Base-by-base conservation (phyloP, 1,139 yeast species). In the Zygosaccharomyces sapae region DNA sequence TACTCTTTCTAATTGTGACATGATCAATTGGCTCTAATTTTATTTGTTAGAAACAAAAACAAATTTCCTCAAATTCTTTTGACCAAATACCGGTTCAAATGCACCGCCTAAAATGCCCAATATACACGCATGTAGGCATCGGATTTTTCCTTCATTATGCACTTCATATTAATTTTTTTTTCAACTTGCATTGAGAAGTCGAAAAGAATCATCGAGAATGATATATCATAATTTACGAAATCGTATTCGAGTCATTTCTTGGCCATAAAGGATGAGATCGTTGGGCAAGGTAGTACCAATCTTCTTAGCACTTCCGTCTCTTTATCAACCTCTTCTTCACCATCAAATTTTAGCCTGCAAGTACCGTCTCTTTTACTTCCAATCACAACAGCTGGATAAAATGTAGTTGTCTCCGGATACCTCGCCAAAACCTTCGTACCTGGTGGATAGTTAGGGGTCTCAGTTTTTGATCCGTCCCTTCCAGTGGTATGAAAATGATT, bases 321-420 rank as follows among this genome's bases (percentile, higher is more conserved):
- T 66, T 92, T 92, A 47, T 87, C 92, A 1, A 83, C 96, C 61
- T 94, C 98, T 61, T 92, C 98, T 66, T 92, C 99, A 5, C 98
- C 99, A 59, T 94, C 98, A 60, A 94, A 94, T 59, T 81, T 79
- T 47, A 94, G 73, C 56, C 87, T 70, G 54, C 95, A 95, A 13
- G 75, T 77, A 0, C 94, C 89, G 57, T 84, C 92, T 54, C 86
- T 60, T 51, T 80, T 80, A 46, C 80, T 75, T 0, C 95, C 90
- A 34, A 83, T 83, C 3, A 94, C 97, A 44, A 87, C 86, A 0
- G 98, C 98, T 3, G 95, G 86, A 63, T 92, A 94, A 59, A 92
- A 94, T 0, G 97, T 90, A 0, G 98, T 94, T 0, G 99, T 94
- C 58, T 94, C 99, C 0, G 99, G 99, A 59, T 94, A 94, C 59